Base-by-base conservation (phyloP, 148 eudicot genomes). In the Silene latifolia region DNA sequence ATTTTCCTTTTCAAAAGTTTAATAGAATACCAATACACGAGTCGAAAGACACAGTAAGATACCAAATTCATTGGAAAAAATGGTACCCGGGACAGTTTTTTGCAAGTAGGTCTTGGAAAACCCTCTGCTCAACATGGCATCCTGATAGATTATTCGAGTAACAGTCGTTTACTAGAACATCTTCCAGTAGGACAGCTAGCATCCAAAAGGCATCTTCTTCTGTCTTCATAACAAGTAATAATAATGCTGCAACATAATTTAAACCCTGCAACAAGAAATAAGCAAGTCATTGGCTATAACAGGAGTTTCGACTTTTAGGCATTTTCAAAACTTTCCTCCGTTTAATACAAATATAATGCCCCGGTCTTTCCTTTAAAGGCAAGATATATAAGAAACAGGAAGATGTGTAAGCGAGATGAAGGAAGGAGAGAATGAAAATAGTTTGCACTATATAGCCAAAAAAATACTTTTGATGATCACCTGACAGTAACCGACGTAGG, bases 201-300 rank as follows among this genome's bases (percentile, higher is more conserved):
- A 95, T 92, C 99, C 99, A 95, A 77, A 95, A 95, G 8, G 94
- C 99, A 71, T 95, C 99, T 87, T 95, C 99, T 85, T 95, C 99
- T n/a, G 96, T 95, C 88, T 95, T 92, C 96, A 95, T 88, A 84
- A 95, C 99, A 68, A 95, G 94, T 78, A 92, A 81, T 80, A 95
- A 71, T 67, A 95, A 72, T 69, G 99, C 99, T 72, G 94, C 99
- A 70, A 95, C 99, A 73, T 90, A 95, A 82, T 95, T 95, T 75
- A 95, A 82, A 73, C 99, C 99, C 99, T 95, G 85, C 8, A 66
- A 10, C 68, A 72, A 66, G n/a, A 18, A 48, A 47, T 35, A 24
- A 46, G 58, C 68, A 46, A 7, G 63, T 80, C 10, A 72, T 39
- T 29, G 32, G 46, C 27, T 21, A 46, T 5, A 6, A 42, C 14